Evolutionary conservation across 306 rosid genomes (phyloP).

Genomic region (Rubus idaeus): DNA sequence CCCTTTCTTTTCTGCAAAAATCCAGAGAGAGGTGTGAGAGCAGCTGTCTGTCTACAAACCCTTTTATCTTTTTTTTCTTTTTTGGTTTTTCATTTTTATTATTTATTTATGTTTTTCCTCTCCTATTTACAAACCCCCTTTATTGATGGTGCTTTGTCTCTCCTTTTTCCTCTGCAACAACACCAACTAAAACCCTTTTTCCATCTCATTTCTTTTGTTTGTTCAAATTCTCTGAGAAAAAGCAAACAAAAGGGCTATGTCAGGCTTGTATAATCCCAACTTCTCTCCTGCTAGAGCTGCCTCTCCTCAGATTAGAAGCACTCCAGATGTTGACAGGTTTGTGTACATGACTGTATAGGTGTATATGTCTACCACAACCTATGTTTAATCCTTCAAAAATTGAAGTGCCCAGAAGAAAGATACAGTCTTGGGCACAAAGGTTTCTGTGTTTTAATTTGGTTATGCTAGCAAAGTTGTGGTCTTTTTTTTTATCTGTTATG

Average conservation of each 20-base stretch:
- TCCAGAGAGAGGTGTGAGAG: conserved; percentile 32
- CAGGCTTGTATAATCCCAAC: conserved; percentile 90
- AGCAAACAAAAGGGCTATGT: conserved; percentile 48
- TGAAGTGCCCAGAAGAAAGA: conserved; percentile 2
- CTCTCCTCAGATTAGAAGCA: conserved; percentile 91
- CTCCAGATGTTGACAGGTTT: conserved; percentile 84
- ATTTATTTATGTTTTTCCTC: not conserved
- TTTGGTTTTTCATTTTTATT: not conserved
- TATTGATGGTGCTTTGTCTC: conserved; percentile 55
- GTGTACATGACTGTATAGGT: conserved; percentile 24
- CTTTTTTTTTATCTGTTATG: conserved; percentile 38
- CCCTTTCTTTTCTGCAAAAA: conserved; percentile 43
- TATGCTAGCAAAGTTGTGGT: conserved; percentile 21
- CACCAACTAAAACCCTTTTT: conserved; percentile 59
- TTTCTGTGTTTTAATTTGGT: conserved; percentile 28
- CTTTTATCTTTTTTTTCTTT: conserved; percentile 26
- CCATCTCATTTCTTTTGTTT: conserved; percentile 33
- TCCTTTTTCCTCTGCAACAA: conserved; percentile 58
- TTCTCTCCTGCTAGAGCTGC: conserved; percentile 97
- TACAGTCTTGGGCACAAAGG: conserved; percentile 18
- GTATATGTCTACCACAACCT: not conserved
- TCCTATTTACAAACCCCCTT: conserved; percentile 39
- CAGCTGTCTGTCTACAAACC: conserved; percentile 22
- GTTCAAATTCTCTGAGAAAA: conserved; percentile 52
- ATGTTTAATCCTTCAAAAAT: conserved; percentile 26